Evolutionary conservation across 2,329 filamentous ascomycete species (phyloP).

Genomic region (Neurospora sp.): DNA sequence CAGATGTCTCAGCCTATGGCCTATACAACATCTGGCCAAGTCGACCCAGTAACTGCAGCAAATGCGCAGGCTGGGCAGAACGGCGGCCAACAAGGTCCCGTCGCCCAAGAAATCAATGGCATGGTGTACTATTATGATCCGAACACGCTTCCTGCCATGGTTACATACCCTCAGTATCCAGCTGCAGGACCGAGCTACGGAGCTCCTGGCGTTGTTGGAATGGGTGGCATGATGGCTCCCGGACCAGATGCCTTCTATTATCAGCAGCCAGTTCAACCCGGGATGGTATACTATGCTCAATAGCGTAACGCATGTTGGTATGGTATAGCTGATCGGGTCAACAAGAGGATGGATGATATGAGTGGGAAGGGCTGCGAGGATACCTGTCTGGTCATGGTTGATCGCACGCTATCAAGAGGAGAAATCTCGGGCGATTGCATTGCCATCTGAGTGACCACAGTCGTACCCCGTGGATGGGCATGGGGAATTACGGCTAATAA

Average conservation of each 20-base stretch:
- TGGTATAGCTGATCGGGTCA: not conserved
- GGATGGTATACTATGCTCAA: slow-evolving; percentile 52
- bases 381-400: not conserved
- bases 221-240: slow-evolving; percentile 67
- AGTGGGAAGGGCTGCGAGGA: not conserved
- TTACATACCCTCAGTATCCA: slow-evolving; percentile 37
- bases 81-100: slow-evolving; percentile 45
- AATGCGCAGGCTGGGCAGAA: slow-evolving; percentile 33
- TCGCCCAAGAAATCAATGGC: slow-evolving; percentile 84
- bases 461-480: not conserved
- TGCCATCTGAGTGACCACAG: not conserved
- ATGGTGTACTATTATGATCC: slow-evolving; percentile 94
- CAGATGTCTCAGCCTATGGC: slow-evolving; percentile 34
- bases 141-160: slow-evolving; percentile 52
- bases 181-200: slow-evolving; percentile 6
- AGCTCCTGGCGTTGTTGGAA: slow-evolving; percentile 40
- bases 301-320: slow-evolving; percentile 24
- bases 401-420: not conserved
- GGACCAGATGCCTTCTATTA: slow-evolving; percentile 63
- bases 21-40: slow-evolving; percentile 33
- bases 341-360: not conserved
- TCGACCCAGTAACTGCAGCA: slow-evolving; percentile 20
- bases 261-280: slow-evolving; percentile 43
- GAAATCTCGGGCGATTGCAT: not conserved
- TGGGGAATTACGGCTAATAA: not conserved